Evolutionary conservation across 2,329 filamentous ascomycete genomes (phyloP).

Genomic region (Ceratocystis variospora): DNA sequence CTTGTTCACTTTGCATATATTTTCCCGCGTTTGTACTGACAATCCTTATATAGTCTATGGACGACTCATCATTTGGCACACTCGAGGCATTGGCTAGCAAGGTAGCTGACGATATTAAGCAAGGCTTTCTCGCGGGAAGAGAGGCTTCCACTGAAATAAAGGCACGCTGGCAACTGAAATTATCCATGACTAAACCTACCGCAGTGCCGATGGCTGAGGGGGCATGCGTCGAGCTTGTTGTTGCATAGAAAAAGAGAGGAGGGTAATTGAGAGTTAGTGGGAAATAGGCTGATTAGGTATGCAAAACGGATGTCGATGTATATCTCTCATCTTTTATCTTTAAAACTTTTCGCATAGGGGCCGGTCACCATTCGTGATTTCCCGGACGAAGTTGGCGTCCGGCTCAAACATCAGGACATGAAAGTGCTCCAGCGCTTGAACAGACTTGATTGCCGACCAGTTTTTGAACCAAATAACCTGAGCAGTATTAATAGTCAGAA

Average conservation of each 20-base stretch:
- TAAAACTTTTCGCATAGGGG: constrained; percentile 40
- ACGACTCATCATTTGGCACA: constrained; percentile 45
- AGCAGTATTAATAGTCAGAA: neutral
- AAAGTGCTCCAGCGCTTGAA: constrained; percentile 82
- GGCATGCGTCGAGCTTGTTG: constrained; percentile 44
- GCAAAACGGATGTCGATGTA: no score
- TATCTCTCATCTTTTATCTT: neutral
- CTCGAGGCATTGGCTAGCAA: constrained; percentile 46
- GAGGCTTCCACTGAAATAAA: constrained; percentile 16
- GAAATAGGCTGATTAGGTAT: no score
- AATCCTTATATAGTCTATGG: constrained; percentile 36
- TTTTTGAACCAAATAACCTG: constrained; percentile 46
- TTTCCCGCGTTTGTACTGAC: constrained; percentile 4
- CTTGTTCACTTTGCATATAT: neutral
- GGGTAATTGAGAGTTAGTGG: no score
- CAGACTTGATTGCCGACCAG: constrained; percentile 70
- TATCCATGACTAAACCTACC: constrained; percentile 57
- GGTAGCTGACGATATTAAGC: constrained; percentile 34
- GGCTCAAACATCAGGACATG: constrained; percentile 82
- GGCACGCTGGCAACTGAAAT: constrained; percentile 38
- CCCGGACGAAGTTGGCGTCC: constrained; percentile 51
- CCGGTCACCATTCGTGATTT: constrained; percentile 61
- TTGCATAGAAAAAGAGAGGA: neutral
- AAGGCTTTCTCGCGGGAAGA: constrained; percentile 26
- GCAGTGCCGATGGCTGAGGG: constrained; percentile 61